Percentiles rank a stretch among this genome's conserved stretches.
Conservation (phyloP, 768 basidiomycete species). For the Tulasnella sp. region DNA sequence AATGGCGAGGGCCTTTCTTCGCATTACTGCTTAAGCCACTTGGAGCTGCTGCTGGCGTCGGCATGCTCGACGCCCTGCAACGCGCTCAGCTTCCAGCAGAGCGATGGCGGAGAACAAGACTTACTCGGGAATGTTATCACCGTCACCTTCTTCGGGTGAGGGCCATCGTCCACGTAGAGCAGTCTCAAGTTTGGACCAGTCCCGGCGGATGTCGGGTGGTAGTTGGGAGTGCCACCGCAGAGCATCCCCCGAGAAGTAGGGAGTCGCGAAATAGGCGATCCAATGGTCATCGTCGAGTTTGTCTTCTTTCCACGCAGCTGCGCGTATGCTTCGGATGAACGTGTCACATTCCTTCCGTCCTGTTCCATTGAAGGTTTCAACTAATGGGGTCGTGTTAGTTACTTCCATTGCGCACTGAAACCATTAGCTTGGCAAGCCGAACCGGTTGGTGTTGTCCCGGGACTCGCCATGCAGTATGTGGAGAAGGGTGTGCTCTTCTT, state of each 20-base stretch:
- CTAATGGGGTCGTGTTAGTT: background rate
- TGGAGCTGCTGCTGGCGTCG: background rate
- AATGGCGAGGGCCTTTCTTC: background rate
- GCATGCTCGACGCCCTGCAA: background rate
- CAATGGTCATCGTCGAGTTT: background rate
- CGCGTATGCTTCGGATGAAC: background rate
- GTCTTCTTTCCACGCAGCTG: background rate
- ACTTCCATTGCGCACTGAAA: too few species aligned
- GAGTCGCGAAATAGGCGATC: background rate
- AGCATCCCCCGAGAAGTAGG: background rate
- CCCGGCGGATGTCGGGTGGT: background rate
- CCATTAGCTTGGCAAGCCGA: background rate
- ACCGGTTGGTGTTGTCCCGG: background rate
- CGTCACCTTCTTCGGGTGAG: background rate
- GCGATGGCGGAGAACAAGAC: too few species aligned
- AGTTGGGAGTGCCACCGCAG: background rate
- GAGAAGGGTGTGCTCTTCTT: too few species aligned
- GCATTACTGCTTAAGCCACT: background rate
- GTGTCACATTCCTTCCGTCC: background rate
- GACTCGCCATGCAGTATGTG: background rate
- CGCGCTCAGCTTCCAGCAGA: too few species aligned
- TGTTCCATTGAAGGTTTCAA: background rate
- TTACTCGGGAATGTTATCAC: too few species aligned
- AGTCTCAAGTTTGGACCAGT: background rate
- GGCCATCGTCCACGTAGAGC: background rate